Conservation (phyloP, 2,329 filamentous ascomycete species). For the Fusarium sp. region DNA sequence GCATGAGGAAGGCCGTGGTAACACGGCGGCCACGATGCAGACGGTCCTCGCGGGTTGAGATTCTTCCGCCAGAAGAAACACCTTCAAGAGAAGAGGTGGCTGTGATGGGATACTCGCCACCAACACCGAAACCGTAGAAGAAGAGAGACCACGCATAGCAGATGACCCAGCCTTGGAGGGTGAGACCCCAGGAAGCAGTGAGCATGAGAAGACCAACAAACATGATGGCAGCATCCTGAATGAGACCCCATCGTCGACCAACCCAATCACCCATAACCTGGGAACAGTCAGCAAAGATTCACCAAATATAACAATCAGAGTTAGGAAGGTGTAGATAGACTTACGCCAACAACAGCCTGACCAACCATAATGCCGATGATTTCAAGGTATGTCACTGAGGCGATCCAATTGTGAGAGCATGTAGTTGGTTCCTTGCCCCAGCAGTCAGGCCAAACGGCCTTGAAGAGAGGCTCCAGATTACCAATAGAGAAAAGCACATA, state of each 20-base stretch:
- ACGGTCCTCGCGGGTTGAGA: slow-evolving; percentile 92
- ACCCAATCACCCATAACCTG: slow-evolving; percentile 76
- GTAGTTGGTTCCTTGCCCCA: slow-evolving; percentile 73
- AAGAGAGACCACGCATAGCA: slow-evolving; percentile 96
- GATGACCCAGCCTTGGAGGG: slow-evolving; percentile 93
- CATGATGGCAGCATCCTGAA: slow-evolving; percentile 95
- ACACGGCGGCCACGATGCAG: slow-evolving; percentile 96
- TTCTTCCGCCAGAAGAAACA: slow-evolving; percentile 83
- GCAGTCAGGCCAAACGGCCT: slow-evolving; percentile 79
- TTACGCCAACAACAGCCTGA: slow-evolving; percentile 86
- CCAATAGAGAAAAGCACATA: slow-evolving; percentile 98
- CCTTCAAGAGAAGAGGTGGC: slow-evolving; percentile 96
- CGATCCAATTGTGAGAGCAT: slow-evolving; percentile 84
- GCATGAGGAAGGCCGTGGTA: slow-evolving; percentile 96
- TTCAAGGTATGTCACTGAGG: slow-evolving; percentile 89
- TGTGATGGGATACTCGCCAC: slow-evolving; percentile 96
- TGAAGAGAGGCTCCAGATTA: slow-evolving; percentile 86
- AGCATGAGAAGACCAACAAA: slow-evolving; percentile 92
- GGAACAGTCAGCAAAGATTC: slow-evolving; percentile 29
- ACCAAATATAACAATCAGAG: neutral
- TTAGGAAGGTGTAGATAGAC: slow-evolving; percentile 36
- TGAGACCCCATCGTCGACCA: slow-evolving; percentile 93
- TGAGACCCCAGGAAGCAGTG: slow-evolving; percentile 88
- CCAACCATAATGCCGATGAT: slow-evolving; percentile 95
- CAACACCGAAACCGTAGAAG: slow-evolving; percentile 75